Evolutionary conservation across 306 rosid species (phyloP).

Genomic region (Cicer pinnatifidum): DNA sequence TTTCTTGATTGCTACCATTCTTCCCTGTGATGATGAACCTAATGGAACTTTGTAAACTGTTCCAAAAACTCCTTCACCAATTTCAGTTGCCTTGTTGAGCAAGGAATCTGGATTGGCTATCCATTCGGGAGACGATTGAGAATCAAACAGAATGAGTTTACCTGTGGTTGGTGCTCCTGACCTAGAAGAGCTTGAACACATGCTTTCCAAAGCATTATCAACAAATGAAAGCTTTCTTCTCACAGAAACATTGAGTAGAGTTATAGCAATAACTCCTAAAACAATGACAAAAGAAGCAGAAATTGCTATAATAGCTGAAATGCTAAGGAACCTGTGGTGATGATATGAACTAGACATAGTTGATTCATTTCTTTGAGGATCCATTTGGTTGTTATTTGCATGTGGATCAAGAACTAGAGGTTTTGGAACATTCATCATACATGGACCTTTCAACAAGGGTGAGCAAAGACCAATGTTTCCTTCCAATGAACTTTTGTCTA

Average conservation of each 20-base stretch:
- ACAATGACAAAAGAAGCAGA: conserved; percentile 70
- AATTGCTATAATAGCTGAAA: conserved; percentile 82
- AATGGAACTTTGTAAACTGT: conserved; percentile 76
- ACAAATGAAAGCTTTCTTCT: conserved; percentile 70
- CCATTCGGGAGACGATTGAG: conserved; percentile 52
- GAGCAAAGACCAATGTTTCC: conserved; percentile 92
- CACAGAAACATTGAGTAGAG: conserved; percentile 72
- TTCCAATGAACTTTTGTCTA: conserved; percentile 83
- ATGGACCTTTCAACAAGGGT: conserved; percentile 86
- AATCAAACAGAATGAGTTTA: conserved; percentile 75
- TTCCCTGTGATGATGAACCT: conserved; percentile 59
- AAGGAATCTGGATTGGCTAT: conserved; percentile 62
- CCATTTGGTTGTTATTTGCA: conserved; percentile 64
- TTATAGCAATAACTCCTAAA: conserved; percentile 72
- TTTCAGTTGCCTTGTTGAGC: conserved; percentile 77
- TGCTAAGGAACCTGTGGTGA: conserved; percentile 73
- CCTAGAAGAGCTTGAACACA: conserved; percentile 79
- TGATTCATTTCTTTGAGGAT: conserved; percentile 50
- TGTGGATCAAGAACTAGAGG: conserved; percentile 92
- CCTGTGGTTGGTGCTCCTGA: conserved; percentile 71
- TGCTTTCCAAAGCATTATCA: conserved; percentile 85
- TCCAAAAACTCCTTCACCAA: conserved; percentile 90
- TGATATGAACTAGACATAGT: conserved; percentile 35
- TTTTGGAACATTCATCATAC: conserved; percentile 82
- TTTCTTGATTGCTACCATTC: conserved; percentile 74